Conservation (phyloP, 1,284 basidiomycete species). For the Cryptococcus depauperatus region DNA sequence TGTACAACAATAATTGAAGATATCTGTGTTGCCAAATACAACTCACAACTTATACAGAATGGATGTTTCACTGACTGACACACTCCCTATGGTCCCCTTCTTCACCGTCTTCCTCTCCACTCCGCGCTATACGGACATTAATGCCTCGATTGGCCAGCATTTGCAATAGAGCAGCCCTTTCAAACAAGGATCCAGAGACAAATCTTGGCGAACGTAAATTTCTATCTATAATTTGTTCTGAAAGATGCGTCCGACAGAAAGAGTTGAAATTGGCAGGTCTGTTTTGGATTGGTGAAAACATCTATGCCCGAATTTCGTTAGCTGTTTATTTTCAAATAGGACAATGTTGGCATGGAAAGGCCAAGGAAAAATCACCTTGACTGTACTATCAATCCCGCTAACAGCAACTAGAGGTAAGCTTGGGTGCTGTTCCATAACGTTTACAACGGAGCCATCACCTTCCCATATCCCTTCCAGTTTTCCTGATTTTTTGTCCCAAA, state of each 20-base stretch:
- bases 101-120: too few species aligned
- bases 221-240: slow-evolving; percentile 1
- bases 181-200: slow-evolving; percentile 13
- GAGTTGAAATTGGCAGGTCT: not conserved
- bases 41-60: too few species aligned
- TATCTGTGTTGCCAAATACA: too few species aligned
- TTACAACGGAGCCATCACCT: slow-evolving; percentile 74
- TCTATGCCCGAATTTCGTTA: too few species aligned
- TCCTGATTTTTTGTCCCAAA: slow-evolving; percentile 68
- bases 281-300: not conserved
- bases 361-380: slow-evolving; percentile 55
- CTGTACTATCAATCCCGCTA: slow-evolving; percentile 78
- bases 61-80: too few species aligned
- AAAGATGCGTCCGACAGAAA: not conserved
- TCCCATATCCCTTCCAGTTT: slow-evolving; percentile 67
- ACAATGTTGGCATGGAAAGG: not conserved
- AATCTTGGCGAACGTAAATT: slow-evolving; percentile 19
- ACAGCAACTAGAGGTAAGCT: slow-evolving; percentile 68
- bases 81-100: too few species aligned
- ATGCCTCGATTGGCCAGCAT: slow-evolving; percentile 19
- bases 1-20: too few species aligned
- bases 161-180: slow-evolving; percentile 16
- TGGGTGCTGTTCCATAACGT: slow-evolving; percentile 76
- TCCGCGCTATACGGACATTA: too few species aligned
- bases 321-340: not conserved